Evolutionary conservation across 306 rosid species (phyloP).

Genomic region (Vigna radiata): DNA sequence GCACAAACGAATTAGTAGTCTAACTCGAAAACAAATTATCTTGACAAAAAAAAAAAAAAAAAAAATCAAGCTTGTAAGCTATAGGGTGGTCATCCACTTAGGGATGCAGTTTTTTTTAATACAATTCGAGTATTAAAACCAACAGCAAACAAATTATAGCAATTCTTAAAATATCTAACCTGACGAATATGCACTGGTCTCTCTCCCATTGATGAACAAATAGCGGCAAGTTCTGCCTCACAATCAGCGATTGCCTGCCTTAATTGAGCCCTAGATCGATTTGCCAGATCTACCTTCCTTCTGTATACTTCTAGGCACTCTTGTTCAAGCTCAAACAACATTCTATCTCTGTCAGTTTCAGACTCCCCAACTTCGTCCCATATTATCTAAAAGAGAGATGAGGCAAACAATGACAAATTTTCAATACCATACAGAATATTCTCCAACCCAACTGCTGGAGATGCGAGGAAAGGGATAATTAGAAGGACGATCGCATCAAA

Average conservation of each 20-base stretch:
- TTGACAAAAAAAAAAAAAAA: not conserved
- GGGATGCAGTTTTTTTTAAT: not conserved
- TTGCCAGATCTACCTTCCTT: constrained; percentile 90
- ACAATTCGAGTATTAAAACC: not conserved
- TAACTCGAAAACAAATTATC: constrained; percentile 18
- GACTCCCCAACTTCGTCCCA: constrained; percentile 97
- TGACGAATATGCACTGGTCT: constrained; percentile 86
- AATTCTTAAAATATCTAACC: constrained; percentile 60
- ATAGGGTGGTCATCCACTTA: not conserved
- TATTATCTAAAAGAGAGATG: constrained; percentile 63
- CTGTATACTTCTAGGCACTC: constrained; percentile 93
- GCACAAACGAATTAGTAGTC: constrained; percentile 11
- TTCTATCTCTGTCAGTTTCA: constrained; percentile 79
- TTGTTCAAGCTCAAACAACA: constrained; percentile 90
- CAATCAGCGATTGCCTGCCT: constrained; percentile 95
- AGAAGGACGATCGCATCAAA: constrained; percentile 18
- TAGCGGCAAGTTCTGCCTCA: constrained; percentile 91
- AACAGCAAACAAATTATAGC: constrained; percentile 3
- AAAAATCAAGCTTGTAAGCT: constrained; percentile 3
- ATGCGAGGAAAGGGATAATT: not conserved
- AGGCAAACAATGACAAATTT: constrained; percentile 17
- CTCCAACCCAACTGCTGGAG: not conserved
- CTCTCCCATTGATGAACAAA: constrained; percentile 98
- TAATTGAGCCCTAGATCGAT: constrained; percentile 82
- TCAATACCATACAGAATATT: not conserved